Conservation (phyloP, 768 basidiomycete genomes). For the Coprinopsis strossmayeri region DNA sequence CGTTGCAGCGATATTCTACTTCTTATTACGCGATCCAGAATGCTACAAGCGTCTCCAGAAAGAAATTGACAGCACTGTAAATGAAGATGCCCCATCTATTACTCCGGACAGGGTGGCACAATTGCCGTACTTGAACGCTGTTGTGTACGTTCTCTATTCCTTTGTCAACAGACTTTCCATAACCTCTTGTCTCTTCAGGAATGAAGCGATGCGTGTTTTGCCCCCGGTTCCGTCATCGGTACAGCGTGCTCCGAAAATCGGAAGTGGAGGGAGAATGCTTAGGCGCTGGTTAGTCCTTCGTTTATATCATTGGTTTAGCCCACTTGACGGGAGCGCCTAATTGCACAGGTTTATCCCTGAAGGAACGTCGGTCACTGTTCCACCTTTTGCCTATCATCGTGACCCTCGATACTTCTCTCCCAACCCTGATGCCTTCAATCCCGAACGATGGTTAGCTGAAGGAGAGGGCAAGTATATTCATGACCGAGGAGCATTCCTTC, state of each 20-base stretch:
- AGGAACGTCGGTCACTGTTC: slow-evolving; percentile 31
- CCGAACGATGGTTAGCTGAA: slow-evolving; percentile 28
- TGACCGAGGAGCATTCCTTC: slow-evolving; percentile 17
- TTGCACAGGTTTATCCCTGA: slow-evolving; percentile 33
- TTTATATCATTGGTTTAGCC: neutral
- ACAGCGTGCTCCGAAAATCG: slow-evolving; percentile 23
- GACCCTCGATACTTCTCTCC: slow-evolving; percentile 32
- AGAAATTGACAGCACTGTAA: slow-evolving; percentile 21
- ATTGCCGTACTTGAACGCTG: slow-evolving; percentile 25
- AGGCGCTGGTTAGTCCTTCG: slow-evolving; percentile 11
- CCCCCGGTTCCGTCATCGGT: slow-evolving; percentile 27
- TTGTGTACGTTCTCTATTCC: slow-evolving; percentile 23
- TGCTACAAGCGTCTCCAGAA: slow-evolving; percentile 19
- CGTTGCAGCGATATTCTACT: slow-evolving; percentile 20
- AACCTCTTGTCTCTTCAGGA: slow-evolving; percentile 11
- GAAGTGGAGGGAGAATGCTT: slow-evolving; percentile 24
- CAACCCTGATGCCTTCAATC: slow-evolving; percentile 28
- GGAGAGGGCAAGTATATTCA: slow-evolving; percentile 13
- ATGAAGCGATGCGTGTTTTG: slow-evolving; percentile 29
- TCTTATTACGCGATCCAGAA: slow-evolving; percentile 18
- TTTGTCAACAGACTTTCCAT: neutral
- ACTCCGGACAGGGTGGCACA: slow-evolving; percentile 17
- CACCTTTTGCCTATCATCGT: slow-evolving; percentile 30
- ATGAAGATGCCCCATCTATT: slow-evolving; percentile 14
- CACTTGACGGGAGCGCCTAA: neutral